phyloP scores from a whole-genome alignment of 495 filamentous ascomycete species.

The Penicillium dipodomyicola region DNA sequence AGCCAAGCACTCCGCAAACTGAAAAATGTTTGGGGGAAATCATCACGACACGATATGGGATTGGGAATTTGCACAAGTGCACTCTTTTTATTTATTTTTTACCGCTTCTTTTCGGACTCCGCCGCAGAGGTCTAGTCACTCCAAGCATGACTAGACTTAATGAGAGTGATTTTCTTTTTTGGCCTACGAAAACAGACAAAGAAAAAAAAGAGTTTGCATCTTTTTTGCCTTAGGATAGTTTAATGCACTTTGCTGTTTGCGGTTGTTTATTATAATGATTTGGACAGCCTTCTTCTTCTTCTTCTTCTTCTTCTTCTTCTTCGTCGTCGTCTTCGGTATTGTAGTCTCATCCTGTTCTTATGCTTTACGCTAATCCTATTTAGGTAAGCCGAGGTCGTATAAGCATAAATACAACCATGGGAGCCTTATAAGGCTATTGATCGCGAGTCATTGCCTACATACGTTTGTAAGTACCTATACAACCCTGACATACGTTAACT shows the following conservation, averaged over 20 bases:
- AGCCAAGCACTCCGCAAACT: conserved; percentile 36
- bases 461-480: background rate
- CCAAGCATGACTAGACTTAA: conserved; percentile 7
- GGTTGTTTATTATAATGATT: background rate
- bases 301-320: too few species aligned
- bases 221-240: conserved; percentile 2
- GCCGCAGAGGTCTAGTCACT: conserved; percentile 12
- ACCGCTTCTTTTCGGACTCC: conserved; percentile 19
- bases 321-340: too few species aligned
- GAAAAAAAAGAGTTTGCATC: conserved; percentile 1
- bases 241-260: conserved; percentile 7
- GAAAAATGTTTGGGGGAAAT: background rate
- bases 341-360: too few species aligned
- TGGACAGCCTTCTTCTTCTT: too few species aligned
- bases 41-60: conserved; percentile 19
- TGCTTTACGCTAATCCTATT: background rate
- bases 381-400: background rate
- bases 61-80: conserved; percentile 25
- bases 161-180: conserved; percentile 6
- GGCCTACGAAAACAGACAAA: conserved; percentile 17
- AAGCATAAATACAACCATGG: background rate
- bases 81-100: conserved; percentile 20
- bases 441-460: too few species aligned
- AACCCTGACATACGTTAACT: background rate
- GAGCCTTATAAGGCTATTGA: background rate